Evolutionary conservation across 768 basidiomycete genomes (phyloP).

Genomic region (Rhodotorula taiwanensis): DNA sequence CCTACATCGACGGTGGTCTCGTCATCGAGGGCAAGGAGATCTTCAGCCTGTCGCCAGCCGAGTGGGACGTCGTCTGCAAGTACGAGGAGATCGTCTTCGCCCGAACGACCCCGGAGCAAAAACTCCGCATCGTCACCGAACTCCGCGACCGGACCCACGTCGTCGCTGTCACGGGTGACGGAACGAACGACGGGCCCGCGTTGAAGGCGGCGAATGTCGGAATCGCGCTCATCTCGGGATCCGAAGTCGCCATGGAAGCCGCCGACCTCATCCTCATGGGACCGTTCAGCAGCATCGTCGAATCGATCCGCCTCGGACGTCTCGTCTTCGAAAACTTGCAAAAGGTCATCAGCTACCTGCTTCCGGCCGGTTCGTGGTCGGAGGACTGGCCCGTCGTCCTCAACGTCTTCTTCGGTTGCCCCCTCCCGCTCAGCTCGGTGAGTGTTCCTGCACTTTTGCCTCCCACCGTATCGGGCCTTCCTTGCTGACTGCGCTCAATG

Average conservation of each 20-base stretch:
- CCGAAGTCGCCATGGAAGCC: constrained; percentile 35
- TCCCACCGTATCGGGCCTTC: no score
- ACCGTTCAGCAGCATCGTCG: constrained; percentile 46
- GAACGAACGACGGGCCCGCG: constrained; percentile 58
- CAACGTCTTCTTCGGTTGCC: constrained; percentile 56
- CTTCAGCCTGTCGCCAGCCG: constrained; percentile 44
- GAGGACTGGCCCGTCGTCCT: constrained; percentile 56
- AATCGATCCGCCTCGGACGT: constrained; percentile 45
- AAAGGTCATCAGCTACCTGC: constrained; percentile 38
- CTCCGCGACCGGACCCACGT: constrained; percentile 53
- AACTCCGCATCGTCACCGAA: constrained; percentile 58
- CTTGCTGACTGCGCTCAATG: no score
- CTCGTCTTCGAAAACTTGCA: constrained; percentile 60
- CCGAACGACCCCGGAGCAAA: constrained; percentile 60
- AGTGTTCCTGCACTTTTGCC: no score
- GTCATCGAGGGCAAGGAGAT: constrained; percentile 48
- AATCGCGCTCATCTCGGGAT: constrained; percentile 51
- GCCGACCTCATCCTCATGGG: constrained; percentile 45
- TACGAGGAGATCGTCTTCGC: constrained; percentile 54
- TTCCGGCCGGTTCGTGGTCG: constrained; percentile 55
- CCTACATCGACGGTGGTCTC: no score
- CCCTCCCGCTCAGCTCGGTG: constrained; percentile 55
- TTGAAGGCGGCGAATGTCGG: constrained; percentile 59
- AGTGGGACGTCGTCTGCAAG: constrained; percentile 43
- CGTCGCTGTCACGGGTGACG: constrained; percentile 63